These are phyloP conservation scores for Excoecaria cochinchinensis DNA, from an alignment of 345 rosid species.

Conservation along the genomic window DNA sequence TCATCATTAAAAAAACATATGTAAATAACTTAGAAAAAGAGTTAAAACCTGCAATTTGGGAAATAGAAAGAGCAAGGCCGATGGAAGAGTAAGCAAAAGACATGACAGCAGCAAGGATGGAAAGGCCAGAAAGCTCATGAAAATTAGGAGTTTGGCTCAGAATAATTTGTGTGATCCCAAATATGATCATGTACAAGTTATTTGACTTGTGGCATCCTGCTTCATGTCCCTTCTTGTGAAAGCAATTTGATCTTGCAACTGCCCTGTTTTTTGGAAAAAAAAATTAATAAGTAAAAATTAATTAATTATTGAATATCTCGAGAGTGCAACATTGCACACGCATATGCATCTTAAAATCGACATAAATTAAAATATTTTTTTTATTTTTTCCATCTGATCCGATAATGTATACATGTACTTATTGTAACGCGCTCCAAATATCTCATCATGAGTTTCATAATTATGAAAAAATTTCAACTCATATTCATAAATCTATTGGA, in stretches of 20 bases:
- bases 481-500: too few relatives aligned
- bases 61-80: slow-evolving; percentile 28
- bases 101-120: slow-evolving; percentile 25
- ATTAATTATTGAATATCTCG: too few relatives aligned
- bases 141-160: slow-evolving; percentile 24
- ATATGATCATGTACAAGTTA: slow-evolving; percentile 24
- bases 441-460: too few relatives aligned
- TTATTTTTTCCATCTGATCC: too few relatives aligned
- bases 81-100: slow-evolving; percentile 26
- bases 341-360: too few relatives aligned
- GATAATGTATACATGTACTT: too few relatives aligned
- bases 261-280: slow-evolving; percentile 9
- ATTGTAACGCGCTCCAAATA: too few relatives aligned
- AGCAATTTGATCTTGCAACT: slow-evolving; percentile 24
- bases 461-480: too few relatives aligned
- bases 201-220: slow-evolving; percentile 28
- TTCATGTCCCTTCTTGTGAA: slow-evolving; percentile 26
- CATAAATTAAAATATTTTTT: too few relatives aligned
- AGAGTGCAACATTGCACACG: too few relatives aligned
- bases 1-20: not conserved
- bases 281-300: too few relatives aligned
- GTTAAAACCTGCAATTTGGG: slow-evolving; percentile 23
- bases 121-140: slow-evolving; percentile 26
- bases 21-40: not conserved
- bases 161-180: slow-evolving; percentile 18